Evolutionary conservation across 192 early-diverging fungal genomes (phyloP), one percentile per base, ranked within the genome.

Genomic region (Polychytrium aggregatum): DNA sequence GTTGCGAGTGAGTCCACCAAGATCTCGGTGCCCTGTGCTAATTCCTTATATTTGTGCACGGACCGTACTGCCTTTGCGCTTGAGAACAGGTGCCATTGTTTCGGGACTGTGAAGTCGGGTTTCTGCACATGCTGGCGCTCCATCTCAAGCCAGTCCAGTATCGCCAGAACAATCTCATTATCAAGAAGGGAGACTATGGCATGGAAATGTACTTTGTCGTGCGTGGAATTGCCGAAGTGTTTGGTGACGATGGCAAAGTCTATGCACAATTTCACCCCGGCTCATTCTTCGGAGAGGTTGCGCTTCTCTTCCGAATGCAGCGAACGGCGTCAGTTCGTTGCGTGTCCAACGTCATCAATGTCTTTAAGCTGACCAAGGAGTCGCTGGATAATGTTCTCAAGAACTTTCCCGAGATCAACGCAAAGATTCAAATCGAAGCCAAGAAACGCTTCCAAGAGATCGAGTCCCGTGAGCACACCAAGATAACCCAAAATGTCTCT

Each of bases 191-290:
- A 11, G 72, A 75, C 29, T 52, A 61, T 1, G 72, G 67, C 1
- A 49, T 37, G 30, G 72, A 75, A 53, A 74, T 75, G 70, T 75
- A 55, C 41, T 75, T 75, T 51, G 64, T 75, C 35, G 71, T 63
- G 3, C 42, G 44, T 11, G 72, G 72, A 6, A 49, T 41, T 0
- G 70, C 67, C 21, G 67, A 75, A 53, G 71, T 75, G 14, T 70
- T 67, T 51, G 50, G 39, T 25, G 72, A 74, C 30, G 62, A 59
- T 37, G 53, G 56, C n/a, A 31, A 35, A 14, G 56, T 63, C 0
- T 75, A 60, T 55, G 72, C 71, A 14, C 52, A 73, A 29, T 75
- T 75, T 36, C 52, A 58, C 22, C 63, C 72, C 13, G 71, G 71
- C 0, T 62, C 63, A 3, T 75, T 75, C 40, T 75, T 75, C 42